Evolutionary conservation across 768 basidiomycete genomes (phyloP).

Genomic region (Panaeolus papilionaceus): DNA sequence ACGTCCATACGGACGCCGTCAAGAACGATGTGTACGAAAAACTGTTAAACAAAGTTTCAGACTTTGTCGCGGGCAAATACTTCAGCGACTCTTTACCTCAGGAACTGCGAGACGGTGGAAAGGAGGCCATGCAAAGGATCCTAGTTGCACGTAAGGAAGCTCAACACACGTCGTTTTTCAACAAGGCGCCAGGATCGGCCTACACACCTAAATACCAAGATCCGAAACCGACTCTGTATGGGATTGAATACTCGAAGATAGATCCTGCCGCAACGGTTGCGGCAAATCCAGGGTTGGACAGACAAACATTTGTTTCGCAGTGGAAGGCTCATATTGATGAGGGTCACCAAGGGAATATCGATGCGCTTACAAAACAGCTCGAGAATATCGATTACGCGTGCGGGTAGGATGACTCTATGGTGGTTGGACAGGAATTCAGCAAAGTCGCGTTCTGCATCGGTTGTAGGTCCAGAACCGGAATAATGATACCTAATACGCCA

Average conservation of each 20-base stretch:
- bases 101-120: background rate
- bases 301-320: background rate
- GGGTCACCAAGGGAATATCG: background rate
- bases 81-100: background rate
- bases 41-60: conserved; percentile 3
- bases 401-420: background rate
- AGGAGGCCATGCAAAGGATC: conserved; percentile 3
- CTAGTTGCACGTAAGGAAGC: background rate
- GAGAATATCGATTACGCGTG: background rate
- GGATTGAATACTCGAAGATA: background rate
- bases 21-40: background rate
- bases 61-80: background rate
- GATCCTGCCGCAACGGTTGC: background rate
- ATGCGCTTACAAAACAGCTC: background rate
- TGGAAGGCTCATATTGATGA: conserved; percentile 1
- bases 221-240: background rate
- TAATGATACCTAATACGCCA: no score
- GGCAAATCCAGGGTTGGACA: background rate
- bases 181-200: background rate
- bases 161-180: conserved; percentile 1
- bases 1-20: conserved; percentile 1
- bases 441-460: background rate
- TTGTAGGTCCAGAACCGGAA: background rate
- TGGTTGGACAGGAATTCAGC: conserved; percentile 1
- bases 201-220: background rate